These are phyloP conservation scores for Tulasnella sp. DNA, from an alignment of 768 basidiomycete genomes.

Conservation along the genomic window DNA sequence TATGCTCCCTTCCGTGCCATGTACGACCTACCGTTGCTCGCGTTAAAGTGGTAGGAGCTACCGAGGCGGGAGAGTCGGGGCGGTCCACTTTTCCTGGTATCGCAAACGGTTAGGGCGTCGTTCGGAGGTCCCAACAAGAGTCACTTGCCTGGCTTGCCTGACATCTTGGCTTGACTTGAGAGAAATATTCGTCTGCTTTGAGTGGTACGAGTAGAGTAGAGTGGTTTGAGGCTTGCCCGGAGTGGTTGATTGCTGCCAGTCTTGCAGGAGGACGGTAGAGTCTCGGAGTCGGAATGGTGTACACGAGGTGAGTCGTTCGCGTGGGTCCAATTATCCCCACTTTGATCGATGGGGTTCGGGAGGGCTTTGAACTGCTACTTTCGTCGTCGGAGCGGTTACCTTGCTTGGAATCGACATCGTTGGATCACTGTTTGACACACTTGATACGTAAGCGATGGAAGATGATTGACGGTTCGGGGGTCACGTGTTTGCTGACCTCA, in stretches of 20 bases:
- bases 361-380: neutral
- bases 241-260: neutral
- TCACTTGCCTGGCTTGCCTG: neutral
- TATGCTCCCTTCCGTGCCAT: neutral
- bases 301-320: neutral
- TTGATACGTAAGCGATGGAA: neutral
- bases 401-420: neutral
- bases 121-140: neutral
- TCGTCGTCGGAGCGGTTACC: neutral
- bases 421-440: neutral
- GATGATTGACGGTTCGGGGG: neutral
- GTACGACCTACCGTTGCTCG: neutral
- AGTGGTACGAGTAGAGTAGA: neutral
- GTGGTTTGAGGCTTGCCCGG: neutral
- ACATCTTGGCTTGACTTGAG: neutral
- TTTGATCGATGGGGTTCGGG: neutral
- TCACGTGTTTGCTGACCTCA: neutral
- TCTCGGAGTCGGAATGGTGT: neutral
- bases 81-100: neutral
- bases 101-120: neutral
- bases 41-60: neutral
- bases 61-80: neutral
- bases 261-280: neutral
- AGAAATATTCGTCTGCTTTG: neutral
- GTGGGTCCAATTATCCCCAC: neutral